phyloP scores from a whole-genome alignment of 2,329 filamentous ascomycete genomes.

The Xylaria polymorpha region DNA sequence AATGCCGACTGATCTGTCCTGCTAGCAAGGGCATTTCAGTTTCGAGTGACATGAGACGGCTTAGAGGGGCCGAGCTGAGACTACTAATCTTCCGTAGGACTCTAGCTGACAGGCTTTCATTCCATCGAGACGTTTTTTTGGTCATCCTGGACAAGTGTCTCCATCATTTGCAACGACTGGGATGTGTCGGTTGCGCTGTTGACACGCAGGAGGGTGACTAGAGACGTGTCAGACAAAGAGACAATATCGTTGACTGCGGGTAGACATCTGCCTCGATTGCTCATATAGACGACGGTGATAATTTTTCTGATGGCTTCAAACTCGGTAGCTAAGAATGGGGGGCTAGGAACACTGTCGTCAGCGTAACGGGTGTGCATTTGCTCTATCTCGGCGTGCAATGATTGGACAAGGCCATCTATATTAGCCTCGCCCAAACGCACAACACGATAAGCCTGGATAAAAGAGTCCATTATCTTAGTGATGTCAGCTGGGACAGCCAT shows the following conservation, averaged over 20 bases:
- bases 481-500: conserved; percentile 64
- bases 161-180: conserved; percentile 59
- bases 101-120: conserved; percentile 60
- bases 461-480: conserved; percentile 63
- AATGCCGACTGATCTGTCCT: conserved; percentile 63
- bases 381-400: conserved; percentile 63
- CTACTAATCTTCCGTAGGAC: conserved; percentile 67
- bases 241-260: conserved; percentile 53
- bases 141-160: conserved; percentile 56
- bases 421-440: conserved; percentile 60
- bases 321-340: conserved; percentile 64
- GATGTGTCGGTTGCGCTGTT: conserved; percentile 54
- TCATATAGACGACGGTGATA: conserved; percentile 55
- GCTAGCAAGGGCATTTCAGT: conserved; percentile 72
- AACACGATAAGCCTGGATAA: conserved; percentile 67
- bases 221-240: conserved; percentile 61
- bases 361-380: conserved; percentile 61
- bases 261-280: conserved; percentile 42
- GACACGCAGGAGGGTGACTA: conserved; percentile 58
- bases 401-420: conserved; percentile 60
- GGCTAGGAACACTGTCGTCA: conserved; percentile 51
- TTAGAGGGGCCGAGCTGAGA: conserved; percentile 65
- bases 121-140: conserved; percentile 50
- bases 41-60: conserved; percentile 72
- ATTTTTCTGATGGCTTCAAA: conserved; percentile 70